Evolutionary conservation across 2,329 filamentous ascomycete species (phyloP), one percentile per base, ranked within the genome.

Genomic region (Fusarium brevicatenulatum): DNA sequence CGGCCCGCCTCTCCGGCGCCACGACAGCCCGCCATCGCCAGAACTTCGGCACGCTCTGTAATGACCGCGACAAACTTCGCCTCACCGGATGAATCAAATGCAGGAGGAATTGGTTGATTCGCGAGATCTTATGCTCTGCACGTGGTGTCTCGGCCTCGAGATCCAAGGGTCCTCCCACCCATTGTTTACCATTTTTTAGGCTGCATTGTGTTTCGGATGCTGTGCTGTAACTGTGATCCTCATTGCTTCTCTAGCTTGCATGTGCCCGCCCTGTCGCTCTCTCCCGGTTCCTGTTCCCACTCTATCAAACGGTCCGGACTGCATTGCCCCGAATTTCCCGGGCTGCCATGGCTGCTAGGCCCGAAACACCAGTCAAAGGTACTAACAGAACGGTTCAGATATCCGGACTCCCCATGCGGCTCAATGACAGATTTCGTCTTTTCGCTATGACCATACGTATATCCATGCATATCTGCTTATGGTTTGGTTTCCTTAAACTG

Each of bases 1-100:
- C 80, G 80, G 80, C 78, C 80, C 80, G 80, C 76, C 77, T 80
- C 70, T 79, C 80, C 81, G 80, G 73, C 68, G 78, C 69, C 68
- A 72, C 76, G 66, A 65, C 73, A 78, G 73, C 71, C 74, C 76
- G 76, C 58, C 66, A 61, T 63, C 74, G 76, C 76, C 71, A 78
- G 66, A 78, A 78, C 76, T 72, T 78, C 76, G 76, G 76, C 34
- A 64, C 36, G 42, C 43, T 43, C 43, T 39, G 21, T 34, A 11
- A 54, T 28, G 23, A 47, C 43, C 54, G 21, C 28, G 58, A 37
- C 32, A 61, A 39, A 39, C 53, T 57, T 63, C 42, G 59, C 63
- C 62, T 71, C 58, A 46, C 47, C 60, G 68, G 64, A 50, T 61
- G 58, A 72, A 69, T 44, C 43, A 56, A 52, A 57, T 50, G 50